These are phyloP conservation scores for Rhynchosporium secalis DNA, from an alignment of 2,329 filamentous ascomycete species.

Conservation along the genomic window DNA sequence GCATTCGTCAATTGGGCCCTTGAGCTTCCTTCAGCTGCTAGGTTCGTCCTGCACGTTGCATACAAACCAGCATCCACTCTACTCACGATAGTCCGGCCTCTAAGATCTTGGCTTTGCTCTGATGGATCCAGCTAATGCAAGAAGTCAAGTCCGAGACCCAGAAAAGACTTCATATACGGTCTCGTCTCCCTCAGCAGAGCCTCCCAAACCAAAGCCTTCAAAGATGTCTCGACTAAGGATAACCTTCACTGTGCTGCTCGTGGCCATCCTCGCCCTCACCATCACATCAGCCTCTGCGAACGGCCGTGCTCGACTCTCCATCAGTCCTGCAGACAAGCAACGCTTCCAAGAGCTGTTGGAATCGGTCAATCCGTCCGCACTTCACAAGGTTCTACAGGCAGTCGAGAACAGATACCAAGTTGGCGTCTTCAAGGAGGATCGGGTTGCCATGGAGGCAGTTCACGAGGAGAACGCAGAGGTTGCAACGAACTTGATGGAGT, in stretches of 20 bases:
- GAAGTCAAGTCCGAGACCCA: slow-evolving; percentile 7
- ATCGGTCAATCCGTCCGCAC: slow-evolving; percentile 56
- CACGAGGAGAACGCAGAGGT: slow-evolving; percentile 61
- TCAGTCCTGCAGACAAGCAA: slow-evolving; percentile 32
- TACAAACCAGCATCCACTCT: not conserved
- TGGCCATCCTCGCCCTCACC: slow-evolving; percentile 6
- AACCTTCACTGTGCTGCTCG: not conserved
- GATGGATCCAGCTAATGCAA: slow-evolving; percentile 13
- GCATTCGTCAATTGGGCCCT: too few species aligned
- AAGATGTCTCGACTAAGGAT: not conserved
- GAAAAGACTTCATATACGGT: slow-evolving; percentile 13
- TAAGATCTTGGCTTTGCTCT: not conserved
- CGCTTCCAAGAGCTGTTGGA: slow-evolving; percentile 56
- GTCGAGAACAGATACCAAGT: slow-evolving; percentile 65
- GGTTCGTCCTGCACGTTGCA: slow-evolving; percentile 2
- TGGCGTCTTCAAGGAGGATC: slow-evolving; percentile 66
- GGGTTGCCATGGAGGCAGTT: slow-evolving; percentile 61
- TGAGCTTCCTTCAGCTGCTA: not conserved
- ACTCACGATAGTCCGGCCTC: slow-evolving; percentile 5
- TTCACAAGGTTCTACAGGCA: slow-evolving; percentile 67
- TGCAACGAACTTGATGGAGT: slow-evolving; percentile 61
- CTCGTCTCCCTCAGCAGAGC: not conserved
- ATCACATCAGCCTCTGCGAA: not conserved
- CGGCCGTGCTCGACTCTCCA: slow-evolving; percentile 3
- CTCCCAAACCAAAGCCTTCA: not conserved